Base-by-base conservation (phyloP, 1,139 yeast species). In the Petasospora fabianii region DNA sequence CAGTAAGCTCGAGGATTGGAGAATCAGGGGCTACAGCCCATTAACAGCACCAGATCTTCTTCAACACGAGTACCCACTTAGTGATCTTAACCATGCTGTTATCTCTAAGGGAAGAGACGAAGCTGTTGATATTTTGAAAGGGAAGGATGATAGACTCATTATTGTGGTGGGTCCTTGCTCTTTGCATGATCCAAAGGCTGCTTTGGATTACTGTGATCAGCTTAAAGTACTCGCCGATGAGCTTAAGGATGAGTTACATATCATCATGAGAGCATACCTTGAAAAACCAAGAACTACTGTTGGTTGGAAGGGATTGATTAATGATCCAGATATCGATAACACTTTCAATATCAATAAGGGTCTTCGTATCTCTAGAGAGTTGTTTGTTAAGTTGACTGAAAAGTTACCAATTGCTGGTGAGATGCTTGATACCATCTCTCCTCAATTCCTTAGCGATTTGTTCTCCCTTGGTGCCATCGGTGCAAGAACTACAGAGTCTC, bases 251-350 rank as follows among this genome's bases (percentile, higher is more conserved):
- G 97, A 92, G 51, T 70, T 92, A 49, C 82, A 83, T 37, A 76
- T 92, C 46, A 75, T 92, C 51, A 92, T 92, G 97, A 80, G 97
- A 68, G 97, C 97, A 14, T 92, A 92, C 74, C 74, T 92, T 56
- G 98, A 92, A 66, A 92, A 92, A 67, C 98, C 98, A 58, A 81
- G 98, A 70, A 92, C 98, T 48, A 92, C 97, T 24, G 97, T 92
- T 40, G 98, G 98, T 49, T 92, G 98, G 98, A 92, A 92, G 69
- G 98, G 98, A 50, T 73, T 92, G 59, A 88, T 92, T 61, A 92
- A 92, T 63, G 98, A 92, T 64, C 98, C 98, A 30, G 96, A 88
- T 60, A 79, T 90, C 49, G 90, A 92, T 68, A 84, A 85, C 57
- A 74, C 96, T 36, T 92, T 84, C 77, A 85, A 90, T 62, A 92